Percentiles rank a stretch among this genome's conserved stretches.
Evolutionary conservation across 2,329 filamentous ascomycete species (phyloP).

Genomic region (Fusarium sp.): DNA sequence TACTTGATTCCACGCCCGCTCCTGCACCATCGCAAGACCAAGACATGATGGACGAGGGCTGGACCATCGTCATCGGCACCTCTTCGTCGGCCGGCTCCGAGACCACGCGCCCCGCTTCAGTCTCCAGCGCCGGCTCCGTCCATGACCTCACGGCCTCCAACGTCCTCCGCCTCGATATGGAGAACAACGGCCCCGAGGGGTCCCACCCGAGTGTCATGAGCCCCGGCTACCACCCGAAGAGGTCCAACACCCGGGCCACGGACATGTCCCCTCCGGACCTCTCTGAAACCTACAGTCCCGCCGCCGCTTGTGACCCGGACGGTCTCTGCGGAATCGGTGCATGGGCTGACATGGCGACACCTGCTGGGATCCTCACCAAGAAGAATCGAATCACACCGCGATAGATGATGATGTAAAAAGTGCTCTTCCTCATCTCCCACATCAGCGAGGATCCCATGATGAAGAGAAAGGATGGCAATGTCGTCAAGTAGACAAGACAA

Average conservation of each 20-base stretch:
- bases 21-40: slow-evolving; percentile 16
- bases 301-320: slow-evolving; percentile 11
- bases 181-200: slow-evolving; percentile 18
- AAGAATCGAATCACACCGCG: slow-evolving; percentile 20
- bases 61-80: slow-evolving; percentile 19
- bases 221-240: slow-evolving; percentile 15
- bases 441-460: background rate
- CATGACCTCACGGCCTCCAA: slow-evolving; percentile 26
- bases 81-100: slow-evolving; percentile 14
- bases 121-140: slow-evolving; percentile 19
- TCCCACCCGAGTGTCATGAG: slow-evolving; percentile 19
- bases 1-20: slow-evolving; percentile 18
- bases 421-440: slow-evolving; percentile 1
- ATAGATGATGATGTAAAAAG: slow-evolving; percentile 9
- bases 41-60: slow-evolving; percentile 17
- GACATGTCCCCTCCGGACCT: slow-evolving; percentile 23
- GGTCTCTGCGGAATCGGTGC: slow-evolving; percentile 37
- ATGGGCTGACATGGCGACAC: slow-evolving; percentile 36
- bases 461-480: background rate
- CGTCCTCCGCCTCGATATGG: slow-evolving; percentile 17
- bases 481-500: slow-evolving; percentile 6
- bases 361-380: slow-evolving; percentile 24
- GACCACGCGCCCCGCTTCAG: slow-evolving; percentile 27
- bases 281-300: slow-evolving; percentile 18
- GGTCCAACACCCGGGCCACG: slow-evolving; percentile 18